Conservation (phyloP, 345 rosid species). For the Boechera divaricarpa region DNA sequence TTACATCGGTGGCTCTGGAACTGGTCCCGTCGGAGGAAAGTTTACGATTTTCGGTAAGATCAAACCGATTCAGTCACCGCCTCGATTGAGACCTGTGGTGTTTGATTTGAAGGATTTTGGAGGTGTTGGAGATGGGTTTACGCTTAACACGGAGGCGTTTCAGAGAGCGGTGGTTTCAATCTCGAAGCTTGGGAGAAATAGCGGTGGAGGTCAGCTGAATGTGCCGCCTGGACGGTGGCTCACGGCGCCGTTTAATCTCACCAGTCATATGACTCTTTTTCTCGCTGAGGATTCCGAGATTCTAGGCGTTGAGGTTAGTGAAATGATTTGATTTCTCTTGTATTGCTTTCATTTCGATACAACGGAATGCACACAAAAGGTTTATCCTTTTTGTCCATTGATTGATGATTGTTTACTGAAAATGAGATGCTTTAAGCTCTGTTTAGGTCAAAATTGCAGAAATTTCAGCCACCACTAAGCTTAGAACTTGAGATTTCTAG, state of each 20-base stretch:
- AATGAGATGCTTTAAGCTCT: constrained; percentile 1
- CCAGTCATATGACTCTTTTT: constrained; percentile 91
- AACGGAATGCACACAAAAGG: background rate
- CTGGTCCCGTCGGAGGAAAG: constrained; percentile 45
- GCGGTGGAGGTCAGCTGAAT: constrained; percentile 95
- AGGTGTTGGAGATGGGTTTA: constrained; percentile 83
- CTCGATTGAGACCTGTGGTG: constrained; percentile 63
- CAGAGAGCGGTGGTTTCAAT: constrained; percentile 83
- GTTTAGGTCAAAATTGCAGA: background rate
- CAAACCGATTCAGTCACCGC: constrained; percentile 49
- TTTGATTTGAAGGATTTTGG: constrained; percentile 93
- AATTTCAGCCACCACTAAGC: background rate
- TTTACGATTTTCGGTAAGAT: constrained; percentile 51
- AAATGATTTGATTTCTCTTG: constrained; percentile 3
- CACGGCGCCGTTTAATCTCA: constrained; percentile 93
- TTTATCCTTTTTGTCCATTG: background rate
- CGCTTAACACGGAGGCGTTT: constrained; percentile 85
- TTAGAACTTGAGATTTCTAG: constrained; percentile 4
- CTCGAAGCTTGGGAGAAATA: constrained; percentile 67
- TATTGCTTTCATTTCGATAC: background rate
- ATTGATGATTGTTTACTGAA: background rate
- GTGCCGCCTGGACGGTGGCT: constrained; percentile 96
- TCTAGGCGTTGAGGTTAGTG: constrained; percentile 76
- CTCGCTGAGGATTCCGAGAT: constrained; percentile 87
- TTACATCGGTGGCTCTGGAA: constrained; percentile 25